Evolutionary conservation across 208 protist genomes (phyloP).

Genomic region (Naegleria gruberi): DNA sequence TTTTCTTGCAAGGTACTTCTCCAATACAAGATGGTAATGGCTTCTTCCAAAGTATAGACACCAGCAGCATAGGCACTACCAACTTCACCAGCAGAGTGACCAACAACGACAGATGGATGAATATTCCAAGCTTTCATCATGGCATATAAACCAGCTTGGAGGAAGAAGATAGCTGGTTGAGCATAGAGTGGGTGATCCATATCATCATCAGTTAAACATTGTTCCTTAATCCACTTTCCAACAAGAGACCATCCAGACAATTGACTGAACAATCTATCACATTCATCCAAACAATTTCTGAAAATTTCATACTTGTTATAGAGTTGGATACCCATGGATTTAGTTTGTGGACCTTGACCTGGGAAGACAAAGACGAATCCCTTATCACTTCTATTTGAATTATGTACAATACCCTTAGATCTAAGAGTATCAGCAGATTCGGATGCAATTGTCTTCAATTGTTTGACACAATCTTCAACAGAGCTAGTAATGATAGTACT

Average conservation of each 20-base stretch:
- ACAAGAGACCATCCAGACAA: slow-evolving; percentile 2
- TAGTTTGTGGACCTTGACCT: slow-evolving; percentile 45
- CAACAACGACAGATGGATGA: slow-evolving; percentile 34
- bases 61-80: slow-evolving; percentile 33
- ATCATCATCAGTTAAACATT: neutral
- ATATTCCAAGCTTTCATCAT: slow-evolving; percentile 31
- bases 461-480: slow-evolving; percentile 19
- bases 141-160: slow-evolving; percentile 38
- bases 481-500: neutral
- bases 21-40: slow-evolving; percentile 28
- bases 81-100: slow-evolving; percentile 47
- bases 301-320: slow-evolving; percentile 34
- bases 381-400: neutral
- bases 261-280: slow-evolving; percentile 17
- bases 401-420: neutral
- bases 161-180: slow-evolving; percentile 41
- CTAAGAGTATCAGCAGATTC: neutral
- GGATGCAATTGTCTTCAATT: neutral
- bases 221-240: slow-evolving; percentile 20
- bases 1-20: slow-evolving; percentile 15
- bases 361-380: slow-evolving; percentile 37
- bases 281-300: slow-evolving; percentile 31
- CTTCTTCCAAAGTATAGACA: slow-evolving; percentile 39
- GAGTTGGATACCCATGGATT: slow-evolving; percentile 42
- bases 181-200: neutral